These are phyloP conservation scores for Rhododendron simsii DNA, from an alignment of 148 eudicot species.

Conservation along the genomic window DNA sequence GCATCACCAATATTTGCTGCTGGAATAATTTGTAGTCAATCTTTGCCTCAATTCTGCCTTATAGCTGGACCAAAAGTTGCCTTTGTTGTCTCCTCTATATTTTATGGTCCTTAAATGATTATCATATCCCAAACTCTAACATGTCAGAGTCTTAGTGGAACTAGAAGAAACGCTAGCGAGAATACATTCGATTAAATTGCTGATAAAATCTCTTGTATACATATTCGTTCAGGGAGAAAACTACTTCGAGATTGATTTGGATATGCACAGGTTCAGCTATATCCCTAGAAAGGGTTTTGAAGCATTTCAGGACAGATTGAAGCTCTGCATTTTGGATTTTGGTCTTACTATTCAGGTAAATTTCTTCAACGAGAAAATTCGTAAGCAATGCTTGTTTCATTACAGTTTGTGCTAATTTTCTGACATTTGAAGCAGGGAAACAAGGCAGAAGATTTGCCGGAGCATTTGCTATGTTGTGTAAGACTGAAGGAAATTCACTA, in stretches of 20 bases:
- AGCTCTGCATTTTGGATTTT: constrained; percentile 68
- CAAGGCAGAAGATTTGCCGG: constrained; percentile 87
- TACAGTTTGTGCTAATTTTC: not conserved
- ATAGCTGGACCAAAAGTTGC: not conserved
- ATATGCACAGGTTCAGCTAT: constrained; percentile 89
- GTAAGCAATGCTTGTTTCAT: not conserved
- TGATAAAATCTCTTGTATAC: not conserved
- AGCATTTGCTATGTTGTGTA: constrained; percentile 69
- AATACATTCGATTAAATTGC: not conserved
- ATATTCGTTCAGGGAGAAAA: constrained; percentile 62
- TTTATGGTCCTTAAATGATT: not conserved
- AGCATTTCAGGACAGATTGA: constrained; percentile 72
- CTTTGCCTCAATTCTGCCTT: not conserved
- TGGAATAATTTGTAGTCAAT: not conserved
- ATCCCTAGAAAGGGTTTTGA: constrained; percentile 85
- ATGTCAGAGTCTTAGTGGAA: not conserved
- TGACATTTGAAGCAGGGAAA: constrained; percentile 60
- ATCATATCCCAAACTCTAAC: not conserved
- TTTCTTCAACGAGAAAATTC: not conserved
- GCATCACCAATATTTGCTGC: not conserved
- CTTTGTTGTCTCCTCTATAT: not conserved
- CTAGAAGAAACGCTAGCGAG: not conserved
- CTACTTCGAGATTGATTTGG: constrained; percentile 89
- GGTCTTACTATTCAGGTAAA: constrained; percentile 89
- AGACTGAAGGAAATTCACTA: constrained; percentile 75